These are phyloP conservation scores for Claviceps digitariae DNA, from an alignment of 2,329 filamentous ascomycete genomes.

Conservation along the genomic window DNA sequence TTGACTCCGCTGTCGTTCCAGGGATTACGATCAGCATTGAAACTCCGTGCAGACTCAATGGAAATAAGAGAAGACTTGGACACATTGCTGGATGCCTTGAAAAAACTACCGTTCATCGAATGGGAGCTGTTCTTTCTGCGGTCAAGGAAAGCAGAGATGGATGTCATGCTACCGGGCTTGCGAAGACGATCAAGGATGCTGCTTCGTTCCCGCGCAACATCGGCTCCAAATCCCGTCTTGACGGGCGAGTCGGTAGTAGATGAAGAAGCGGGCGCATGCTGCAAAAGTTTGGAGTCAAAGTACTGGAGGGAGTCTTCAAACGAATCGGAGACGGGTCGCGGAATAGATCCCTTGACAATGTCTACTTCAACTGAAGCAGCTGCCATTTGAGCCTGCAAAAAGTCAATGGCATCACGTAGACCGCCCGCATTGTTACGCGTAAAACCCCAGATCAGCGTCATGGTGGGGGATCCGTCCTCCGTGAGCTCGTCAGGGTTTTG, in stretches of 20 bases:
- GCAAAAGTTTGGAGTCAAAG: conserved; percentile 92
- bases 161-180: conserved; percentile 88
- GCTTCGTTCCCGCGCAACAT: conserved; percentile 64
- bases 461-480: conserved; percentile 42
- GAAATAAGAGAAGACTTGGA: conserved; percentile 94
- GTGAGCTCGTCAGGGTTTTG: conserved; percentile 45
- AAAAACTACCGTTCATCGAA: conserved; percentile 68
- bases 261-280: conserved; percentile 72
- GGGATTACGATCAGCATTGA: conserved; percentile 81
- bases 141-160: conserved; percentile 90
- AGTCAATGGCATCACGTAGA: conserved; percentile 90
- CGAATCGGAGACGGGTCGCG: conserved; percentile 95
- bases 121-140: conserved; percentile 88
- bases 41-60: conserved; percentile 87
- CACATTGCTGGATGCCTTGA: conserved; percentile 82
- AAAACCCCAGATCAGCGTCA: conserved; percentile 63
- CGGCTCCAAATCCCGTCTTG: conserved; percentile 70
- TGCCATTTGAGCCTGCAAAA: conserved; percentile 73
- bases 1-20: conserved; percentile 98
- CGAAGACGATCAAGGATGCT: conserved; percentile 84
- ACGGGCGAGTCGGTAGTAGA: conserved; percentile 79
- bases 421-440: conserved; percentile 96
- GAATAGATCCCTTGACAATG: conserved; percentile 85
- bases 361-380: conserved; percentile 78
- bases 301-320: conserved; percentile 95